Conservation (phyloP, 768 basidiomycete species). For the Holtermannia corniformis region DNA sequence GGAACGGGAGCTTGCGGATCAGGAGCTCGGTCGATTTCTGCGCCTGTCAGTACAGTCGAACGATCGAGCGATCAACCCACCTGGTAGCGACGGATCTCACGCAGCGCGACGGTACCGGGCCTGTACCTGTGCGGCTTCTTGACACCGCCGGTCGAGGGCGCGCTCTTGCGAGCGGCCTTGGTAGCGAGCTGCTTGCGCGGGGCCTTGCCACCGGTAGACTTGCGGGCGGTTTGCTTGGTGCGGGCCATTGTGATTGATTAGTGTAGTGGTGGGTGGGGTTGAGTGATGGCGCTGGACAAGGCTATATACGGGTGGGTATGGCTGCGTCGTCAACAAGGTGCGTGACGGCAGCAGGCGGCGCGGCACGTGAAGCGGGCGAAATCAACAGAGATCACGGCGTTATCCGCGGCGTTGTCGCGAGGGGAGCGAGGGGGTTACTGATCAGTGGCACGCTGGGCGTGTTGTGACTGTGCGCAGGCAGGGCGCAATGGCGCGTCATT, state of each 20-base stretch:
- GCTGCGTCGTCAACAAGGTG: too few species aligned
- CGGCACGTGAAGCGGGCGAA: too few species aligned
- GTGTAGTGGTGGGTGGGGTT: neutral
- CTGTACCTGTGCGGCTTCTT: conserved; percentile 99
- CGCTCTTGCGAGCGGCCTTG: conserved; percentile 81
- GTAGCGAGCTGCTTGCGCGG: conserved; percentile 57
- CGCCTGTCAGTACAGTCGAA: too few species aligned
- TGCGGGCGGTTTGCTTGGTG: conserved; percentile 85
- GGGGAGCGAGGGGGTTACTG: too few species aligned
- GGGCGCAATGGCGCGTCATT: too few species aligned
- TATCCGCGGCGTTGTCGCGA: too few species aligned
- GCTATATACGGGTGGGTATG: too few species aligned
- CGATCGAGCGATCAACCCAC: conserved; percentile 9
- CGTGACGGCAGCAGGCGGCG: too few species aligned
- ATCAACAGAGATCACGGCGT: too few species aligned
- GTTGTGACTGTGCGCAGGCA: too few species aligned
- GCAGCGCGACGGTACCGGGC: too few species aligned
- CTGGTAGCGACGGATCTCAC: conserved; percentile 97
- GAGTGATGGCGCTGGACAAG: neutral
- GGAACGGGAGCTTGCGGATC: conserved; percentile 53
- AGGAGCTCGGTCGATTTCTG: conserved; percentile 49
- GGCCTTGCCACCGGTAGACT: conserved; percentile 86
- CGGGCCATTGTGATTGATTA: conserved; percentile 9
- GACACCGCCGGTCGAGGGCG: conserved; percentile 78
- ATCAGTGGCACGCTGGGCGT: too few species aligned